Conservation (phyloP, 148 eudicot genomes). For the Simmondsia chinensis region DNA sequence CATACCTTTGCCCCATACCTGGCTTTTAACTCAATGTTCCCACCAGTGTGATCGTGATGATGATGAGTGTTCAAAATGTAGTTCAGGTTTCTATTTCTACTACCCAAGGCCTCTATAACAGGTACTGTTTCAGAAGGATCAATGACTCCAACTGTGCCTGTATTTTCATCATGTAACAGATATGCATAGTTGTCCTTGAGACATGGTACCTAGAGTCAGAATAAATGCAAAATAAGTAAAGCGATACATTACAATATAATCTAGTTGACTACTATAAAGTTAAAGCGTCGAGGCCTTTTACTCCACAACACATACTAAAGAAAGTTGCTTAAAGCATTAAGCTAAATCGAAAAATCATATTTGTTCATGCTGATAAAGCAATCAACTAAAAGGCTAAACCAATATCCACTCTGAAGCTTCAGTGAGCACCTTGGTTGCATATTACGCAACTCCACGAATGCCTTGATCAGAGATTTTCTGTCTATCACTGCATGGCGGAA, state of each 20-base stretch:
- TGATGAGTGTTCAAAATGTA: slow-evolving; percentile 90
- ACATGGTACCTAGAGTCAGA: slow-evolving; percentile 64
- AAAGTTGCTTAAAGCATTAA: neutral
- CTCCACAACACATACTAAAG: neutral
- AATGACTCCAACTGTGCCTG: slow-evolving; percentile 92
- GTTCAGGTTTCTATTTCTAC: slow-evolving; percentile 52
- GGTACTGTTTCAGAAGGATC: slow-evolving; percentile 93
- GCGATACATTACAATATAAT: neutral
- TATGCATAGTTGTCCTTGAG: slow-evolving; percentile 83
- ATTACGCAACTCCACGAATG: no score
- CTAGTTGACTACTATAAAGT: neutral
- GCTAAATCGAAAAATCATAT: no score
- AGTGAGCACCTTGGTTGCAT: no score
- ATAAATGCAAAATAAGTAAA: neutral
- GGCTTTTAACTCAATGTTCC: slow-evolving; percentile 74
- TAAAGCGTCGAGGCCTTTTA: neutral
- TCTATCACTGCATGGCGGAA: no score
- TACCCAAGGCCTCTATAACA: slow-evolving; percentile 56
- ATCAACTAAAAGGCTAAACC: no score
- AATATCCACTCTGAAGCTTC: no score
- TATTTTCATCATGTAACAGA: slow-evolving; percentile 68
- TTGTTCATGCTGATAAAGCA: no score
- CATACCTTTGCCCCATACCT: slow-evolving; percentile 95
- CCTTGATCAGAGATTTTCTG: no score
- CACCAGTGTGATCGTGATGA: slow-evolving; percentile 90